Base-by-base conservation (phyloP, 495 filamentous ascomycete genomes). In the Neurospora hispaniola region DNA sequence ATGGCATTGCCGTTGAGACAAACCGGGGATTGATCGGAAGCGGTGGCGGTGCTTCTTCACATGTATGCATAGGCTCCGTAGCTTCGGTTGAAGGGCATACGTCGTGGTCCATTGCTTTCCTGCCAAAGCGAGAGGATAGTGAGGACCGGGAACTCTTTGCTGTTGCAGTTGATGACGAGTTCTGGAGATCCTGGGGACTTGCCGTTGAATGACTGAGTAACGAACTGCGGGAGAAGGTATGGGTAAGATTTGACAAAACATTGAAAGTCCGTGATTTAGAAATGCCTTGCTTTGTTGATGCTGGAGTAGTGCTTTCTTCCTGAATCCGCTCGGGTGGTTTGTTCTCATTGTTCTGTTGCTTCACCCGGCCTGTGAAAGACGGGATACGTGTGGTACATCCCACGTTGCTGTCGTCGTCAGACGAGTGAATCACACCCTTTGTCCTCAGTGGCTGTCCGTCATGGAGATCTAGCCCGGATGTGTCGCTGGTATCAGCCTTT, bases 211-310 rank as follows among this genome's bases (percentile, higher is more conserved):
- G 54, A 66, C 54, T 66, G 6, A 66, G 27, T 35, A 82, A 59
- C 1, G 80, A 80, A 12, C 75, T 48, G 4, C 76, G 82, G 0
- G 83, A 85, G 11, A 85, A 72, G 4, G 84, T 81, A 1, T 80
- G 72, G 0, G 79, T 80, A 14, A 86, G 66, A 59, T 72, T 82
- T 9, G 81, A 82, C 6, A 86, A 71, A 3, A 82, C 79, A n/a
- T 71, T 78, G 38, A 82, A 73, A 0, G 84, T 84, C 42, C 80
- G 77, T 8, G 83, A 83, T 69, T 77, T 82, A 1, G 81, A 71
- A 4, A 85, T 72, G 1, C 71, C 43, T 12, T 35, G 54, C 27
- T 18, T 66, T 27, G 54, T 27, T 38, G 23, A 66, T 66, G 27
- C 6, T 66, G 27, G 27, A 16, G 14, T 9, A 9, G 9, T 38